Base-by-base conservation (phyloP, 257 asterid genomes). In the Nyctanthes arbortristis region DNA sequence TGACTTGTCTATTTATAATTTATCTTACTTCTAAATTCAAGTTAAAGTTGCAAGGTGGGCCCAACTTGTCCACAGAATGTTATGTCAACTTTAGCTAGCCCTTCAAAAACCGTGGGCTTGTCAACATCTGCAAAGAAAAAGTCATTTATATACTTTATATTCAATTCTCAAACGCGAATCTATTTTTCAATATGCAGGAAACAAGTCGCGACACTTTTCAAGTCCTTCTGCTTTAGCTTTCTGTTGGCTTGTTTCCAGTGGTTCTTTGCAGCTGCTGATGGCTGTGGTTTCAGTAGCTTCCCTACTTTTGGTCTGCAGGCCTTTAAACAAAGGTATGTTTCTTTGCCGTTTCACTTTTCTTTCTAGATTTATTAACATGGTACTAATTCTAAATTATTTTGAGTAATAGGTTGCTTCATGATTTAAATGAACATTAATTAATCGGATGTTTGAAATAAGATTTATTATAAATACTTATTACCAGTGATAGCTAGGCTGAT, bases 231-330 rank as follows among this genome's bases (percentile, higher is more conserved):
- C 1, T 81, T 75, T 35, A 88, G 96, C 84, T 84, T 92, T 60
- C 0, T 54, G 0, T 89, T 84, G 64, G 96, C 85, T 1, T 82
- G 67, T 69, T 74, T 92, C 74, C 89, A 92, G 58, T 92, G 98
- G 96, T 84, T 92, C 76, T 88, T 77, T 66, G 65, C 73, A 3
- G 81, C 81, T n/a, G 84, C 75, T 4, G 96, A 83, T 29, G 86
- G 81, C 14, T 92, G 98, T 32, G 96, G 98, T 34, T 92, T 92
- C 63, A 58, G 65, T 72, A 83, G 68, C 80, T 86, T 89, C 70
- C 98, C 96, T 1, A 92, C 96, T 1, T 92, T 92, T 69, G 98
- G 96, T 27, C 80, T 86, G 18, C 66, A 74, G 49, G 96, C 97
- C 60, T 86, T 33, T 61, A 70, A 24, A 3, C 72, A 71, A 31